Base-by-base conservation (phyloP, 139 green algal genomes). In the Eudorina sp. region DNA sequence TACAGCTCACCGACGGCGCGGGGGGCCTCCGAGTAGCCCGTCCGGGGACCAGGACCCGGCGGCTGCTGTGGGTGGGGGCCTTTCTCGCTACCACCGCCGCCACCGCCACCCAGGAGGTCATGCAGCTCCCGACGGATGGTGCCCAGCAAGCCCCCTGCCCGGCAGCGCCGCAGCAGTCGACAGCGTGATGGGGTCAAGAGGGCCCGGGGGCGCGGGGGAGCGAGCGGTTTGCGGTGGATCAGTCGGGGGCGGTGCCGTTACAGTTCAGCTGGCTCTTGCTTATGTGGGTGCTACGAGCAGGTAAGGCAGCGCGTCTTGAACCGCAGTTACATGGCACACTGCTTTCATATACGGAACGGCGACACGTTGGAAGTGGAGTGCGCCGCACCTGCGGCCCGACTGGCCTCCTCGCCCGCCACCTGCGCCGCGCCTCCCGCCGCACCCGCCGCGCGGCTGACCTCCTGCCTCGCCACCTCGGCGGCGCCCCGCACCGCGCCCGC, bases 351-450 rank as follows among this genome's bases (percentile, higher is more conserved):
- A n/a, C n/a, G n/a, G n/a, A n/a, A n/a, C n/a, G n/a, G n/a, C n/a
- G n/a, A n/a, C n/a, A n/a, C n/a, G 21, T 41, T 76, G 68, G 14
- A 46, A 23, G 68, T 76, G 5, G 14, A 13, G 9, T 0, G 68
- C 19, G 14, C 5, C 76, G 23, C 53, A 74, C 78, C 78, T 45
- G 78, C 78, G 4, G 55, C 29, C 36, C 55, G 36, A 29, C 40
- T n/a, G 9, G 41, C 40, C 78, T 86, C 80, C 80, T 76, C 80
- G 6, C 43, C 41, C 43, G 80, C 80, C 43, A 78, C 62, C 60
- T 78, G 36, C 29, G 80, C 58, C 41, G 80, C 80, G 7, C 80
- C 80, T 9, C 31, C 48, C 6, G 53, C 75, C n/a, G 75, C 48
- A 3, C 75, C 48, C 46, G 31, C 75, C 0, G 43, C 75, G 9